These are phyloP conservation scores for Apiotrichum siamense DNA, from an alignment of 1,284 basidiomycete species.

Conservation along the genomic window DNA sequence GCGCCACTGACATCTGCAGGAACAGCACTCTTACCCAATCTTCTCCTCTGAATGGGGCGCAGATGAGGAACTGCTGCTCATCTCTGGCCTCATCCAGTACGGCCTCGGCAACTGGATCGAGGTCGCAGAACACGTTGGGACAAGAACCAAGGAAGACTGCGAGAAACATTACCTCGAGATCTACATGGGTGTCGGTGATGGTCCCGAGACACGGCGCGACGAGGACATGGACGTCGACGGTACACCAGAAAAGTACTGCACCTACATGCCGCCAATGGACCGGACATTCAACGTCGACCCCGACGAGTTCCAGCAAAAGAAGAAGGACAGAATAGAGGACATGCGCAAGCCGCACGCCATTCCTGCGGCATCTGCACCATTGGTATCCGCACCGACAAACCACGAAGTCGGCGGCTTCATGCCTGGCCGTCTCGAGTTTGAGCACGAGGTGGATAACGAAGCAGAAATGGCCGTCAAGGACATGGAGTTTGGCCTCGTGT, in stretches of 20 bases:
- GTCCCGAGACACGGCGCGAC: constrained; percentile 12
- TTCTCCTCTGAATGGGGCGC: constrained; percentile 95
- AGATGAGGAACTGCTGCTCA: constrained; percentile 89
- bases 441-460: constrained; percentile 93
- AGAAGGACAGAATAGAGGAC: constrained; percentile 73
- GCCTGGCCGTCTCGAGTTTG: constrained; percentile 94
- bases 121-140: constrained; percentile 92
- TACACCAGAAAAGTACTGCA: constrained; percentile 17
- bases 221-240: constrained; percentile 6
- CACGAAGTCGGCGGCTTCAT: constrained; percentile 93
- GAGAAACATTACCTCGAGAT: constrained; percentile 80
- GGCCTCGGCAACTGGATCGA: constrained; percentile 97
- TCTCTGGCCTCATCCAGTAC: constrained; percentile 82
- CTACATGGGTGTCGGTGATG: constrained; percentile 57
- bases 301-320: constrained; percentile 76
- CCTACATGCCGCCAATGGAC: constrained; percentile 62
- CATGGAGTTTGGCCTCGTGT: constrained; percentile 85
- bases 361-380: constrained; percentile 53
- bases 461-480: constrained; percentile 95
- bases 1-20: constrained; percentile 54
- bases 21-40: constrained; percentile 92
- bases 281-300: constrained; percentile 65
- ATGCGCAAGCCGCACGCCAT: constrained; percentile 49
- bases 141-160: constrained; percentile 89
- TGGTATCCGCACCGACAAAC: constrained; percentile 87